These are phyloP conservation scores for Xylariales sp. DNA, from an alignment of 2,329 filamentous ascomycete genomes.

Conservation along the genomic window DNA sequence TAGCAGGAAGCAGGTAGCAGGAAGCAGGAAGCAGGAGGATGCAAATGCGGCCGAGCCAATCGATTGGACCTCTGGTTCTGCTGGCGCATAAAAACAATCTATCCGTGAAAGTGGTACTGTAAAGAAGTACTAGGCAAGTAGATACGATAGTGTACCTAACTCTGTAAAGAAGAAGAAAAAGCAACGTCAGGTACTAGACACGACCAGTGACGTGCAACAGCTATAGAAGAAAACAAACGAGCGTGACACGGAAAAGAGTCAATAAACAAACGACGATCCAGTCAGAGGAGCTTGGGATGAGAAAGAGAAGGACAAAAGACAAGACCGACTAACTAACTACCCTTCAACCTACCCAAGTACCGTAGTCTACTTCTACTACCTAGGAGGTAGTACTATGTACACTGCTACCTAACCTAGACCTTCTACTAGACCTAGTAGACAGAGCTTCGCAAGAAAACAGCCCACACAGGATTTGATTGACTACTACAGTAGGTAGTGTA, in stretches of 20 bases:
- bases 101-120: conserved; percentile 16
- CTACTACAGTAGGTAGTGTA: too few relatives aligned
- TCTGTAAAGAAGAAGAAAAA: not conserved
- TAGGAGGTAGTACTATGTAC: too few relatives aligned
- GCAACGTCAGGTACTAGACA: conserved; percentile 26
- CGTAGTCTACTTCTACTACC: too few relatives aligned
- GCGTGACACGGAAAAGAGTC: conserved; percentile 13
- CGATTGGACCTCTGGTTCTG: conserved; percentile 30
- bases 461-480: conserved; percentile 17
- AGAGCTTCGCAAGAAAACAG: conserved; percentile 12
- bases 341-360: too few relatives aligned
- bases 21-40: conserved; percentile 10
- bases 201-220: conserved; percentile 32
- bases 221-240: conserved; percentile 19
- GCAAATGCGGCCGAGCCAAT: conserved; percentile 26
- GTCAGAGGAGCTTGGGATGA: conserved; percentile 18
- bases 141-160: too few relatives aligned
- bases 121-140: not conserved
- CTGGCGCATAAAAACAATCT: conserved; percentile 32
- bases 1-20: not conserved
- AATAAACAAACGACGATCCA: conserved; percentile 26
- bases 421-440: conserved; percentile 7
- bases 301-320: conserved; percentile 18
- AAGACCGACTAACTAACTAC: not conserved
- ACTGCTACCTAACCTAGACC: too few relatives aligned